Conservation (phyloP, 495 filamentous ascomycete species). For the Penicillium turbatum region DNA sequence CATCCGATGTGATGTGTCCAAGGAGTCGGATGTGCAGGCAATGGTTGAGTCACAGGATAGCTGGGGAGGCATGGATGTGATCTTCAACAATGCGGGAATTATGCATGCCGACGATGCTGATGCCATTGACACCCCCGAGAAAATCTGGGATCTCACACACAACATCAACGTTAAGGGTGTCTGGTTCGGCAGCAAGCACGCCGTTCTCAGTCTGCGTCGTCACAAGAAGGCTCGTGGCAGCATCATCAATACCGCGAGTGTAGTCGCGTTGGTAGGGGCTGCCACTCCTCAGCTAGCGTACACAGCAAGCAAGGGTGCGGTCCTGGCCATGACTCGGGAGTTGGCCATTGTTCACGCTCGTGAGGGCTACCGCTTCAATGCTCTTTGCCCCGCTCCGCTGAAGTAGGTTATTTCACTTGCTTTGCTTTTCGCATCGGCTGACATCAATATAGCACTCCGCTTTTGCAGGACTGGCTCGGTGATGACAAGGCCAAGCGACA, state of each 20-base stretch:
- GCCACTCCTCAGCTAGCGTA: constrained; percentile 96
- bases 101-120: constrained; percentile 91
- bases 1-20: constrained; percentile 59
- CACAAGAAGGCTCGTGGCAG: constrained; percentile 72
- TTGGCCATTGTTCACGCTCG: constrained; percentile 79
- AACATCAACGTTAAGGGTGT: constrained; percentile 98
- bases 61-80: constrained; percentile 91
- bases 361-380: constrained; percentile 85
- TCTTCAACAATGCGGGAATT: constrained; percentile 99
- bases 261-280: constrained; percentile 86
- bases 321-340: constrained; percentile 79
- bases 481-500: constrained; percentile 79
- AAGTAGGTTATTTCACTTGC: constrained; percentile 50
- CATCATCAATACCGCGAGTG: constrained; percentile 92
- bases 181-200: constrained; percentile 94
- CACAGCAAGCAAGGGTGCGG: constrained; percentile 91
- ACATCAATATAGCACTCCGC: constrained; percentile 48
- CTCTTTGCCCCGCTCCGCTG: constrained; percentile 85
- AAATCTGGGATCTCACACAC: constrained; percentile 93
- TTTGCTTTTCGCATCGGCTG: neutral
- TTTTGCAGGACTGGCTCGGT: constrained; percentile 95
- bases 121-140: constrained; percentile 77
- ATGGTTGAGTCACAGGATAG: constrained; percentile 66
- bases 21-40: constrained; percentile 68
- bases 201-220: constrained; percentile 74